Evolutionary conservation across 1,284 basidiomycete genomes (phyloP).

Genomic region (Puccinia novopanici): DNA sequence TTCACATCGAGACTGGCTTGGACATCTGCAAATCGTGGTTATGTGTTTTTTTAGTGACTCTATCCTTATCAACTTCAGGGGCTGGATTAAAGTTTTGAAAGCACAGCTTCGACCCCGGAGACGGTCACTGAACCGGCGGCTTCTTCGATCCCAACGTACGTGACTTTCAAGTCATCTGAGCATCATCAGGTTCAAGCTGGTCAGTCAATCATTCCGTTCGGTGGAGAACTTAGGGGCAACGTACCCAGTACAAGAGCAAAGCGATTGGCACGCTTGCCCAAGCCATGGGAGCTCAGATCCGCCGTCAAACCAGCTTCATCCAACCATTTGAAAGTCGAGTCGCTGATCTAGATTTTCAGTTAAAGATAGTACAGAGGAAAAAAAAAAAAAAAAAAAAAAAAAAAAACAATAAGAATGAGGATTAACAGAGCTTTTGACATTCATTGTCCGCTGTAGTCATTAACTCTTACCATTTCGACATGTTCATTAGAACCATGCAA

Average conservation of each 20-base stretch:
- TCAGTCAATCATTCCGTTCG: background rate
- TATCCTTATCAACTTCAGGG: background rate
- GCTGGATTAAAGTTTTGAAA: conserved; percentile 34
- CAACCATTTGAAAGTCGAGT: conserved; percentile 38
- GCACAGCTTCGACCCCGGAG: conserved; percentile 40
- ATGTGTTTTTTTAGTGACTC: background rate
- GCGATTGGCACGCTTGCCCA: conserved; percentile 31
- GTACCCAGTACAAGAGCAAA: conserved; percentile 39
- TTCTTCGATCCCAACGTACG: conserved; percentile 32
- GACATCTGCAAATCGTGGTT: too few species aligned
- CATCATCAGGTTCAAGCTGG: background rate
- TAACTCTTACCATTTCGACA: conserved; percentile 36
- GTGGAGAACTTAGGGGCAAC: background rate
- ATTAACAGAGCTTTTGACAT: background rate
- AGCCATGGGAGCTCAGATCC: conserved; percentile 30
- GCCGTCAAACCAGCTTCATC: conserved; percentile 40
- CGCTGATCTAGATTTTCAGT: conserved; percentile 30
- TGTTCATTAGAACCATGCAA: conserved; percentile 22
- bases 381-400: too few species aligned
- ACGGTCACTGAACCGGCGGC: conserved; percentile 29
- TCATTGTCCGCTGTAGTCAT: background rate
- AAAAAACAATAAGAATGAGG: too few species aligned
- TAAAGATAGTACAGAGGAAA: background rate
- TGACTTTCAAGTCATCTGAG: conserved; percentile 48
- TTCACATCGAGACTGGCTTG: too few species aligned